Evolutionary conservation across 225 moss, liverwort and hornwort species (phyloP).

Genomic region (Marchantia polymorpha): DNA sequence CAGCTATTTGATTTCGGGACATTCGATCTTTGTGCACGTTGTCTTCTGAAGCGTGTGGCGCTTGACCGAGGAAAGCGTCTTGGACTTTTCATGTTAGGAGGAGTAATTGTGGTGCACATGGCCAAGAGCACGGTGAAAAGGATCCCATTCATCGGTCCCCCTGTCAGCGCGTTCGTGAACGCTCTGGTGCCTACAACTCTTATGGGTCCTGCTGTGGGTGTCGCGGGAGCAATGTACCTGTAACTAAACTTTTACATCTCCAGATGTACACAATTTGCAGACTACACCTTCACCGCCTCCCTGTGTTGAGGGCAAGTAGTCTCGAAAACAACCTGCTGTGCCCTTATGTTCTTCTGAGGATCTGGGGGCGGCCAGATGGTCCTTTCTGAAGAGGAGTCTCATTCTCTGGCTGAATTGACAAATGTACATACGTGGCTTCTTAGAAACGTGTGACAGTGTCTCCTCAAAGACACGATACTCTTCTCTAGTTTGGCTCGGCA

Average conservation of each 20-base stretch:
- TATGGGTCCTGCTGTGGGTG: conserved; percentile 71
- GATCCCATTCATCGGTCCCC: conserved; percentile 69
- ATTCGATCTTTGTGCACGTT: conserved; percentile 70
- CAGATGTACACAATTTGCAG: neutral
- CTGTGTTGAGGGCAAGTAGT: no score
- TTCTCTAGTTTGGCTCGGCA: neutral
- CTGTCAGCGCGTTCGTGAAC: conserved; percentile 57
- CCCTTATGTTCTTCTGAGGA: neutral
- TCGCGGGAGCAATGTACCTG: conserved; percentile 80
- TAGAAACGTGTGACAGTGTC: neutral
- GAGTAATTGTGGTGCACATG: conserved; percentile 75
- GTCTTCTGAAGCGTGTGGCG: conserved; percentile 71
- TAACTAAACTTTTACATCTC: conserved; percentile 13
- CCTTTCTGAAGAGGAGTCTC: neutral
- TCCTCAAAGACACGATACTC: neutral
- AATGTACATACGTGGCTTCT: conserved; percentile 3
- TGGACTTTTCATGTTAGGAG: conserved; percentile 82
- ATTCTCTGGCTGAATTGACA: neutral
- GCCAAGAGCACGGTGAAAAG: conserved; percentile 61
- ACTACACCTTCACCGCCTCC: neutral
- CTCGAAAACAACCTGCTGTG: neutral
- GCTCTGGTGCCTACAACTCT: conserved; percentile 69
- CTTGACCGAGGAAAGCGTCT: conserved; percentile 85
- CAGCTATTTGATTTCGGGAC: conserved; percentile 43
- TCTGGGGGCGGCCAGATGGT: neutral